Evolutionary conservation across 2,329 filamentous ascomycete species (phyloP), one percentile per base, ranked within the genome.

Genomic region (Aureobasidium sp.): DNA sequence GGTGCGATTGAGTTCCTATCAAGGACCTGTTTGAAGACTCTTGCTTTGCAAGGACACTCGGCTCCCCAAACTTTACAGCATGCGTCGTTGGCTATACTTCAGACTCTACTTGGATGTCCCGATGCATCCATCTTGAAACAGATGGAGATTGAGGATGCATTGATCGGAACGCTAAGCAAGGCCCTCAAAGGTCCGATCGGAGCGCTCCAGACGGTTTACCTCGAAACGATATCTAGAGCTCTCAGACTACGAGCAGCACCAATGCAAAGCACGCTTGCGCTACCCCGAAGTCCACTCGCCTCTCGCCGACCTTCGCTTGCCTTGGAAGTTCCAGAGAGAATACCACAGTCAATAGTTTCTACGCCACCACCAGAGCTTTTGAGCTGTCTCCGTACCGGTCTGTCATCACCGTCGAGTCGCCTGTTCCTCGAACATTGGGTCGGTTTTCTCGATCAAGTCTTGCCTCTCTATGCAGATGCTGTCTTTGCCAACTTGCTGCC

Each of bases 401-500:
- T 99, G 55, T 86, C 88, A 61, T 89, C 91, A 3, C 72, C 82
- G 2, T 86, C 80, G 59, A 92, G 90, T 67, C 86, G 90, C 5
- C 80, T 86, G 9, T 87, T 95, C 6, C 78, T 99, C 39, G 92
- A 97, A 68, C 92, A 90, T 71, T 99, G 95, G 95, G 86, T 97
- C 11, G 81, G 84, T 34, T 92, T 99, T 67, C 80, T 99, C 8
- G 84, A 86, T 5, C 89, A 93, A 70, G 90, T 91, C 48, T 78
- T 99, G 34, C 91, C 92, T 0, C 80, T 96, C 15, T 96, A 96
- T 73, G 83, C 88, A 0, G 87, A 89, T 47, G 85, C 87, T 5
- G 90, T 97, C 49, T 97, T 97, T 72, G 89, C 96, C 70, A 88
- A 94, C 57, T 78, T 99, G 37, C 87, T 99, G 59, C 94, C 91